Evolutionary conservation across 345 rosid species (phyloP).

Genomic region (Eucalyptus curtisii): DNA sequence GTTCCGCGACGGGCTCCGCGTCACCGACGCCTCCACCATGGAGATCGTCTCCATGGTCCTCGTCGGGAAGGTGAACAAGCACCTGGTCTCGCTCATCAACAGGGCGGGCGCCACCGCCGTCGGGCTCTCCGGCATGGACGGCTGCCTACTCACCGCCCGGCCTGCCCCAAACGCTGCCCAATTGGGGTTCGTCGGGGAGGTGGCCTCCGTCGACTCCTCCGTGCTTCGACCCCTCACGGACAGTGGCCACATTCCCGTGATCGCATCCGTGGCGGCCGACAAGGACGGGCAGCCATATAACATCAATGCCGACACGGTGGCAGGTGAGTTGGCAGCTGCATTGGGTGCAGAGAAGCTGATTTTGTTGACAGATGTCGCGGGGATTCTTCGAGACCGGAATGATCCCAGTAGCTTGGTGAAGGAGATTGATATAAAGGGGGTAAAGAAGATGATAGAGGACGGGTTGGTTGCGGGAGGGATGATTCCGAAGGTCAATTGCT

Average conservation of each 20-base stretch:
- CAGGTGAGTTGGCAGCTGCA: constrained; percentile 91
- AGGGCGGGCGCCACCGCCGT: constrained; percentile 83
- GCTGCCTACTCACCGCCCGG: constrained; percentile 70
- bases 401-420: constrained; percentile 68
- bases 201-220: constrained; percentile 51
- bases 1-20: constrained; percentile 78
- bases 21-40: constrained; percentile 85
- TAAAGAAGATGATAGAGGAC: constrained; percentile 64
- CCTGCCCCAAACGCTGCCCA: constrained; percentile 61
- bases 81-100: constrained; percentile 64
- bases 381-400: constrained; percentile 50
- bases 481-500: constrained; percentile 92
- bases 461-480: constrained; percentile 82
- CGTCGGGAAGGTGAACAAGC: constrained; percentile 81
- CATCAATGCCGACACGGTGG: constrained; percentile 92
- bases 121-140: constrained; percentile 84
- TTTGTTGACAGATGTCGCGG: constrained; percentile 77
- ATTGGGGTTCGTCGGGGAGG: constrained; percentile 85
- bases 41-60: constrained; percentile 95
- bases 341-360: constrained; percentile 88
- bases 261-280: constrained; percentile 87
- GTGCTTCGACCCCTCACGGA: constrained; percentile 43
- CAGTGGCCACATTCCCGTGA: constrained; percentile 70
- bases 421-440: constrained; percentile 79
- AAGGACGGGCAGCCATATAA: constrained; percentile 66